These are phyloP conservation scores for Leptomonas seymouri DNA, from an alignment of 208 protist species.

Conservation along the genomic window DNA sequence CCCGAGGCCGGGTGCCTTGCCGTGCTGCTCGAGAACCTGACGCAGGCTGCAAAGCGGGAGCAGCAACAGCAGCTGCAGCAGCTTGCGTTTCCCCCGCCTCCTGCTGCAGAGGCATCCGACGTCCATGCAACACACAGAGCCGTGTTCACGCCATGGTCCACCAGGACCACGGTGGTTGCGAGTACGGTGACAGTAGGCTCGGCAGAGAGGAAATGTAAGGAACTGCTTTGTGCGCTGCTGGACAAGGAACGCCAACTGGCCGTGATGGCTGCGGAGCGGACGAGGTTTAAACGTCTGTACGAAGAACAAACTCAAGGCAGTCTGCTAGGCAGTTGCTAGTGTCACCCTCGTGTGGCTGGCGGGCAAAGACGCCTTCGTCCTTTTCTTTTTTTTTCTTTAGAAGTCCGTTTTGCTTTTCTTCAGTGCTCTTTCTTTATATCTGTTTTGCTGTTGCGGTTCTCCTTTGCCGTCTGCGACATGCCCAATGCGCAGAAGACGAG, in stretches of 20 bases:
- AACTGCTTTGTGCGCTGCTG: slow-evolving; percentile 69
- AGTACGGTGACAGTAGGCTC: neutral
- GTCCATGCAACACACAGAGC: neutral
- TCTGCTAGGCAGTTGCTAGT: neutral
- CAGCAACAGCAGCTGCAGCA: neutral
- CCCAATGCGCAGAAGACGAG: no score
- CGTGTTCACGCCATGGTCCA: neutral
- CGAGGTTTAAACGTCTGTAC: slow-evolving; percentile 25
- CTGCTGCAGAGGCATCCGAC: neutral
- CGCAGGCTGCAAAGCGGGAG: neutral
- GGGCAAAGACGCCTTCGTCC: no score
- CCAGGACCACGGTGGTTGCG: neutral
- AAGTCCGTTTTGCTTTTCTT: neutral
- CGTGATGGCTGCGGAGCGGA: slow-evolving; percentile 46
- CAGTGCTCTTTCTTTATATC: neutral
- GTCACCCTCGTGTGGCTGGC: no score
- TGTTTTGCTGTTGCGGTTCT: neutral
- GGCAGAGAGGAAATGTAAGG: slow-evolving; percentile 38
- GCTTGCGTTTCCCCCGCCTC: neutral
- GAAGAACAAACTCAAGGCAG: slow-evolving; percentile 4
- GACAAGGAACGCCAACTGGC: slow-evolving; percentile 77
- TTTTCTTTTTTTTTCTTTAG: slow-evolving; percentile 6
- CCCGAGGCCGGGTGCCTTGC: neutral
- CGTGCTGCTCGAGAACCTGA: neutral
- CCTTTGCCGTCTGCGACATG: neutral